Conservation (phyloP, 108 stramenopile species). For the Skeletonema tropicum region DNA sequence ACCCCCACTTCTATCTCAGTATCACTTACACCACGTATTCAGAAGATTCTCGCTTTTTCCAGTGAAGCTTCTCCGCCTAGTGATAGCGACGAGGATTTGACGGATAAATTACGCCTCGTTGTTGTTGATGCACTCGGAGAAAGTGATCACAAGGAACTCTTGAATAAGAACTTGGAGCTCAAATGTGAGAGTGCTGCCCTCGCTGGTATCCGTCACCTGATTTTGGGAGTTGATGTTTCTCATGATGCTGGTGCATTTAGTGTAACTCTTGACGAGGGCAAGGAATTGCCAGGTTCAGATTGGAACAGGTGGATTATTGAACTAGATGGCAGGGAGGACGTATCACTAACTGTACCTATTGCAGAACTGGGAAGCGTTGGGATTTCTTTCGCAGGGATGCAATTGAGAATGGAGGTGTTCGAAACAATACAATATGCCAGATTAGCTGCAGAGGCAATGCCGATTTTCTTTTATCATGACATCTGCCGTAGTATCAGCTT, state of each 20-base stretch:
- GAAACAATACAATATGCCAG: too few species aligned
- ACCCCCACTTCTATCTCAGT: neutral
- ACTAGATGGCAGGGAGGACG: too few species aligned
- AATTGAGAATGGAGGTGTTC: too few species aligned
- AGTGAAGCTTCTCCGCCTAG: neutral
- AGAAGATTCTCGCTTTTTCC: neutral
- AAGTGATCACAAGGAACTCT: neutral
- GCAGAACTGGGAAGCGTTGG: too few species aligned
- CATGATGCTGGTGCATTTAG: neutral
- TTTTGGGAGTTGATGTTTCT: neutral
- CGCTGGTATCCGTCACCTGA: neutral
- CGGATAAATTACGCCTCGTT: neutral
- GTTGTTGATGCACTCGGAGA: neutral
- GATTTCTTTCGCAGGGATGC: too few species aligned
- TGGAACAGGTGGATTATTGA: too few species aligned
- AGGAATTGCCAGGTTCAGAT: neutral
- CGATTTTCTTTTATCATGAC: too few species aligned
- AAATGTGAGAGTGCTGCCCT: neutral
- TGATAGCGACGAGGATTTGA: neutral
- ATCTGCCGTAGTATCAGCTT: too few species aligned
- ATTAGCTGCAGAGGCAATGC: too few species aligned
- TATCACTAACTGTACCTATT: too few species aligned
- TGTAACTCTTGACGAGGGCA: neutral
- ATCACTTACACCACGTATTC: neutral
- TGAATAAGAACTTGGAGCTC: neutral